phyloP scores from a whole-genome alignment of 2,329 filamentous ascomycete genomes.

The Macrophomina phaseolina region DNA sequence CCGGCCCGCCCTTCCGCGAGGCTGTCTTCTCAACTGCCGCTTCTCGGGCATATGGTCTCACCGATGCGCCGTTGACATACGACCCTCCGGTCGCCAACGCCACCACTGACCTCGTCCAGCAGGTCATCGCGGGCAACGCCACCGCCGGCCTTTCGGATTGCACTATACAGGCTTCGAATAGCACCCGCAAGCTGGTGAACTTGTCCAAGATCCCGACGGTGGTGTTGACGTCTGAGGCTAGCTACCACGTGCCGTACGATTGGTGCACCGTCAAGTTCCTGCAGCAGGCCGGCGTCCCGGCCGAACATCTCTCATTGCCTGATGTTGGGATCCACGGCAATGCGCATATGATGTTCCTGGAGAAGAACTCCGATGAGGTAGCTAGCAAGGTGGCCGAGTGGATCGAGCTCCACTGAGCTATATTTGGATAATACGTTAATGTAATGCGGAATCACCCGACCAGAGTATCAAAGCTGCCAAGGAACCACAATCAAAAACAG shows the following conservation, averaged over 20 bases:
- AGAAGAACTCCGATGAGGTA: conserved; percentile 16
- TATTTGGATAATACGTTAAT: not conserved
- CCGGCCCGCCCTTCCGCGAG: conserved; percentile 27
- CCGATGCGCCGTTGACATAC: conserved; percentile 18
- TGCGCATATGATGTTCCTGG: conserved; percentile 10
- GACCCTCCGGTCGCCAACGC: conserved; percentile 1
- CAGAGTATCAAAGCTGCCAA: too few relatives aligned
- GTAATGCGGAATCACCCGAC: not conserved
- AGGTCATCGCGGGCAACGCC: conserved; percentile 3
- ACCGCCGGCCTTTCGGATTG: conserved; percentile 9
- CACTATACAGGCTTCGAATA: conserved; percentile 10
- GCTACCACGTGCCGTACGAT: conserved; percentile 25
- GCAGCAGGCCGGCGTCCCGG: conserved; percentile 12
- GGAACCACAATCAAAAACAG: too few relatives aligned
- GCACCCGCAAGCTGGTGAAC: conserved; percentile 13
- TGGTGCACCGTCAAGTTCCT: conserved; percentile 26
- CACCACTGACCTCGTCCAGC: not conserved
- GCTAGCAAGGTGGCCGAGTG: not conserved
- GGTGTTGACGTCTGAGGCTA: conserved; percentile 16
- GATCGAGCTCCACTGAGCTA: conserved; percentile 13
- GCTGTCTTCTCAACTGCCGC: conserved; percentile 11
- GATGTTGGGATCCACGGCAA: conserved; percentile 8
- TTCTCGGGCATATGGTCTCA: conserved; percentile 20
- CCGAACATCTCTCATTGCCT: not conserved
- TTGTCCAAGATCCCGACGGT: conserved; percentile 12